Conservation (phyloP, 2,329 filamentous ascomycete species). For the Monosporascus sp. region DNA sequence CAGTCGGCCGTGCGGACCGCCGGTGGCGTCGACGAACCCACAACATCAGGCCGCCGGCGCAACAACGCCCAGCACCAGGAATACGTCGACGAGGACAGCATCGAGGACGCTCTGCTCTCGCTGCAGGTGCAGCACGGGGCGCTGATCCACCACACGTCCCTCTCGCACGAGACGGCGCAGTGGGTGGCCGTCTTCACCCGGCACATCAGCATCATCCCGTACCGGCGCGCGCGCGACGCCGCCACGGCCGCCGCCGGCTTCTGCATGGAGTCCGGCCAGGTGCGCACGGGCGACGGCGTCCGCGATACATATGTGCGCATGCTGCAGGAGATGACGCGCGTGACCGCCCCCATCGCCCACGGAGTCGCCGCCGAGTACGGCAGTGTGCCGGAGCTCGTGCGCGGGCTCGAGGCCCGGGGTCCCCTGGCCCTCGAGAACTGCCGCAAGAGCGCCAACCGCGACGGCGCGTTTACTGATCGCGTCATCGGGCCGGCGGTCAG, state of each 20-base stretch:
- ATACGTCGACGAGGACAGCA: slow-evolving; percentile 59
- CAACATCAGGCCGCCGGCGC: slow-evolving; percentile 25
- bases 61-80: slow-evolving; percentile 37
- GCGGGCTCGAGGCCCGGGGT: slow-evolving; percentile 53
- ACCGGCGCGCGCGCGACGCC: slow-evolving; percentile 51
- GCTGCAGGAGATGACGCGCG: slow-evolving; percentile 68
- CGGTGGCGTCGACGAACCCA: slow-evolving; percentile 26
- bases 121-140: slow-evolving; percentile 64
- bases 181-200: slow-evolving; percentile 73
- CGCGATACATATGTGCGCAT: slow-evolving; percentile 67
- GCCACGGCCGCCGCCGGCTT: slow-evolving; percentile 55
- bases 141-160: slow-evolving; percentile 64
- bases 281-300: slow-evolving; percentile 61
- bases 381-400: slow-evolving; percentile 52
- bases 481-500: slow-evolving; percentile 55
- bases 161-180: slow-evolving; percentile 59
- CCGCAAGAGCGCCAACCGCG: slow-evolving; percentile 49
- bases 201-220: slow-evolving; percentile 71
- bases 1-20: slow-evolving; percentile 54
- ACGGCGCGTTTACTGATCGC: slow-evolving; percentile 51
- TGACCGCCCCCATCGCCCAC: slow-evolving; percentile 68
- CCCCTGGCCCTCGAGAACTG: slow-evolving; percentile 59
- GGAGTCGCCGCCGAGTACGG: slow-evolving; percentile 60
- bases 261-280: slow-evolving; percentile 75
- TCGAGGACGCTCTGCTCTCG: slow-evolving; percentile 66